Evolutionary conservation across 345 rosid genomes (phyloP).

Genomic region (Iberis pinnata): DNA sequence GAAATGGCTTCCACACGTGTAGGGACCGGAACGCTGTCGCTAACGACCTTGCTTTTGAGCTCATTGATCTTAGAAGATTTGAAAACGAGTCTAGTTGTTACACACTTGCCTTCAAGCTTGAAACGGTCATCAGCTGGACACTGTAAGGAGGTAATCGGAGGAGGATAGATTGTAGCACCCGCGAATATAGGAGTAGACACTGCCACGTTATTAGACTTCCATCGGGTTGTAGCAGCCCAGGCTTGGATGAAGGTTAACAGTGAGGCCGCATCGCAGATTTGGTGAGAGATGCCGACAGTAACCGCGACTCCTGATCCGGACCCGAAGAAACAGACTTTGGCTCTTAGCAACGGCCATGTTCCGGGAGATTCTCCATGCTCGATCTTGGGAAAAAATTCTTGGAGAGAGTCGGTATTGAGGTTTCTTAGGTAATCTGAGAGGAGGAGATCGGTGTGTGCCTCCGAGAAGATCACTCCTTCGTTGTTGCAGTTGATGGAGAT

Average conservation of each 20-base stretch:
- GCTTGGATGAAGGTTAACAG: conserved; percentile 16
- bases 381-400: background rate
- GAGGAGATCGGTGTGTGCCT: conserved; percentile 26
- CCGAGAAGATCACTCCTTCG: conserved; percentile 30
- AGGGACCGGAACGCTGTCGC: conserved; percentile 15
- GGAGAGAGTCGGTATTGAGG: background rate
- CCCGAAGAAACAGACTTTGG: conserved; percentile 26
- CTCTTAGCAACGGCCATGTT: background rate
- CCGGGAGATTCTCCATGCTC: background rate
- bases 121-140: too few relatives aligned
- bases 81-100: conserved; percentile 15
- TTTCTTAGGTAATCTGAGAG: conserved; percentile 25
- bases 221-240: conserved; percentile 18
- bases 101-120: background rate
- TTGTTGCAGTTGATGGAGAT: conserved; percentile 34
- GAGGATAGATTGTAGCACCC: conserved; percentile 20
- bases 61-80: conserved; percentile 21
- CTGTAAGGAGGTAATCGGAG: background rate
- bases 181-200: background rate
- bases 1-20: conserved; percentile 33
- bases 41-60: conserved; percentile 22
- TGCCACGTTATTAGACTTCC: background rate
- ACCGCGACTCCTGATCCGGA: conserved; percentile 43
- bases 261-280: conserved; percentile 39
- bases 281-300: conserved; percentile 33